Percentiles rank a stretch among this genome's conserved stretches.
These are phyloP conservation scores for Lyophyllum decastes DNA, from an alignment of 768 basidiomycete genomes.

Conservation along the genomic window DNA sequence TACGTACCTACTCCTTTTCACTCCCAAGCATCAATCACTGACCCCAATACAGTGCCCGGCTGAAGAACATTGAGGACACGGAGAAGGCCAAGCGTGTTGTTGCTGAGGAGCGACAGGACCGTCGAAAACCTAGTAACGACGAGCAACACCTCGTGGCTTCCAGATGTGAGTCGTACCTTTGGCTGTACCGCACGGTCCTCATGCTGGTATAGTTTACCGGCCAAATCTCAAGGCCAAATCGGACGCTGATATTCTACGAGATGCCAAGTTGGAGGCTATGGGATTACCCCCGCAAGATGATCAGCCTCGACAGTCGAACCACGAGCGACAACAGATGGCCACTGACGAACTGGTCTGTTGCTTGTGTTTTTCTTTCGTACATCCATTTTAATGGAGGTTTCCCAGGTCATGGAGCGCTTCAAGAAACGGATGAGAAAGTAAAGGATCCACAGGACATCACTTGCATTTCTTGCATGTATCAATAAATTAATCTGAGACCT, in stretches of 20 bases:
- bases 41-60: slow-evolving; percentile 61
- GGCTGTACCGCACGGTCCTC: not conserved
- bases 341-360: slow-evolving; percentile 84
- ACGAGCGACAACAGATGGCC: slow-evolving; percentile 74
- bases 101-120: slow-evolving; percentile 68
- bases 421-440: slow-evolving; percentile 93
- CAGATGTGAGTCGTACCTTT: slow-evolving; percentile 65
- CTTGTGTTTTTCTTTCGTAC: not conserved
- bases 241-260: slow-evolving; percentile 84
- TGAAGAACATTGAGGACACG: slow-evolving; percentile 96
- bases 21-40: not conserved
- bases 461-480: slow-evolving; percentile 6
- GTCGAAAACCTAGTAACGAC: slow-evolving; percentile 55
- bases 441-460: slow-evolving; percentile 9
- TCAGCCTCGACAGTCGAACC: slow-evolving; percentile 43
- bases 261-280: slow-evolving; percentile 87
- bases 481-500: not conserved
- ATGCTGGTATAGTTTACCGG: slow-evolving; percentile 65
- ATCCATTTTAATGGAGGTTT: not conserved
- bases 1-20: slow-evolving; percentile 43
- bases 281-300: slow-evolving; percentile 65
- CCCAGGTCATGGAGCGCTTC: slow-evolving; percentile 92
- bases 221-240: slow-evolving; percentile 83
- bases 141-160: slow-evolving; percentile 86
- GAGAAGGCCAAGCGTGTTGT: slow-evolving; percentile 93